A percentile compares a stretch with the other conserved stretches of the same genome.
Conservation (phyloP, 306 rosid species). For the Cajanus cajan region DNA sequence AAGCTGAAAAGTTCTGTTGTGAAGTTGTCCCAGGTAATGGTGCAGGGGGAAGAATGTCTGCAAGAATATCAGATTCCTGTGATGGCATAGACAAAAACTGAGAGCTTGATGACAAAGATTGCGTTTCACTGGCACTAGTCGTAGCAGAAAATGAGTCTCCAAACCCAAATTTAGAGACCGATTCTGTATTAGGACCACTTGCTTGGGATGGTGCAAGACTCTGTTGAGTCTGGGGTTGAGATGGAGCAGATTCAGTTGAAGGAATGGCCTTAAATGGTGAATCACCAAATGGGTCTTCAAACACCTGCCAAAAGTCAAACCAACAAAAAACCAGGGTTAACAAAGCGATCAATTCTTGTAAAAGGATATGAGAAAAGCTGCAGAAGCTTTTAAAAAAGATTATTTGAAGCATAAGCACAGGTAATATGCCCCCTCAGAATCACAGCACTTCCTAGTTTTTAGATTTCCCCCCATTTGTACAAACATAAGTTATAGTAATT, state of each 20-base stretch:
- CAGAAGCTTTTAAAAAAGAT: not conserved
- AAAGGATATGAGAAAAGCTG: not conserved
- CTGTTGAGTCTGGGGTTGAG: conserved; percentile 47
- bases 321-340: conserved; percentile 14
- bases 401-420: not conserved
- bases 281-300: conserved; percentile 82
- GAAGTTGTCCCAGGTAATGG: conserved; percentile 44
- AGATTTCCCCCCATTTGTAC: not conserved
- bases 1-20: conserved; percentile 41
- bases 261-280: conserved; percentile 71
- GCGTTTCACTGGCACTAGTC: conserved; percentile 34
- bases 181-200: conserved; percentile 30
- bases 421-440: not conserved
- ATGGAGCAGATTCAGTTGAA: conserved; percentile 40
- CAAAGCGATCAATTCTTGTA: not conserved
- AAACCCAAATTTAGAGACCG: conserved; percentile 43
- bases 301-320: conserved; percentile 48
- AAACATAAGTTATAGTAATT: not conserved
- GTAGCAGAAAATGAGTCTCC: conserved; percentile 61
- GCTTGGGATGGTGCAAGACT: conserved; percentile 34
- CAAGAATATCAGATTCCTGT: conserved; percentile 67
- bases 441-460: not conserved
- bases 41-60: conserved; percentile 77
- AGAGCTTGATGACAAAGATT: conserved; percentile 41
- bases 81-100: conserved; percentile 41